Evolutionary conservation across 1,284 basidiomycete species (phyloP), one percentile per base, ranked within the genome.

Genomic region (Fomitopsis schrenkii): DNA sequence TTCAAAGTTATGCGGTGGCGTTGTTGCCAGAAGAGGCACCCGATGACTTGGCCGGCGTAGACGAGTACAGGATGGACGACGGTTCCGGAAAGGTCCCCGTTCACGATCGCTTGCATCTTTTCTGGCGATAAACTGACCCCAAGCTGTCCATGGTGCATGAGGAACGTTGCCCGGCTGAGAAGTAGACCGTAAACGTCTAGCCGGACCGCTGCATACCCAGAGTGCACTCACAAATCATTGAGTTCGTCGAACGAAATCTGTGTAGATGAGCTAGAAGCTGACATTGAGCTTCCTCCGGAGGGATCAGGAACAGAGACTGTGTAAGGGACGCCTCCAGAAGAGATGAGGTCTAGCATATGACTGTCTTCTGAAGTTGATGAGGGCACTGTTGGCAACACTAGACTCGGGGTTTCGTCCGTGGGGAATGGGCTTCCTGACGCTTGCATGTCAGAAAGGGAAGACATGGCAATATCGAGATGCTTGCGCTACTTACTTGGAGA

Each of bases 41-140:
- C 71, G n/a, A 69, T 64, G 19, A 70, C 63, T 38, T 70, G 68
- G 22, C 70, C 66, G n/a, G 68, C 30, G 57, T 69, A 66, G 5
- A 70, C 63, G 52, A 71, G 62, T 3, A 65, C 65, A 3, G 70
- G 70, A 45, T 71, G 70, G 22, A 71, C 64, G 19, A 64, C 58
- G 8, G 44, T 59, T 8, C 68, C 69, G 0, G 70, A 67, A 30
- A 64, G 26, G 54, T 73, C 71, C 1, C 70, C 71, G 26, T 55
- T 52, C 42, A 69, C 33, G 50, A 72, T 65, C 3, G 71, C 71
- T 22, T 68, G 62, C 61, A 68, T 64, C 58, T 72, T 73, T 12
- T 62, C 54, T 1, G 56, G 38, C 35, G 66, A 56, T 55, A 68
- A 59, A 59, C 64, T 61, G 58, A 71, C 30, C 55, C 71, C 66